Evolutionary conservation across 2,329 filamentous ascomycete genomes (phyloP).

Genomic region (Decorospora gaudefroyi): DNA sequence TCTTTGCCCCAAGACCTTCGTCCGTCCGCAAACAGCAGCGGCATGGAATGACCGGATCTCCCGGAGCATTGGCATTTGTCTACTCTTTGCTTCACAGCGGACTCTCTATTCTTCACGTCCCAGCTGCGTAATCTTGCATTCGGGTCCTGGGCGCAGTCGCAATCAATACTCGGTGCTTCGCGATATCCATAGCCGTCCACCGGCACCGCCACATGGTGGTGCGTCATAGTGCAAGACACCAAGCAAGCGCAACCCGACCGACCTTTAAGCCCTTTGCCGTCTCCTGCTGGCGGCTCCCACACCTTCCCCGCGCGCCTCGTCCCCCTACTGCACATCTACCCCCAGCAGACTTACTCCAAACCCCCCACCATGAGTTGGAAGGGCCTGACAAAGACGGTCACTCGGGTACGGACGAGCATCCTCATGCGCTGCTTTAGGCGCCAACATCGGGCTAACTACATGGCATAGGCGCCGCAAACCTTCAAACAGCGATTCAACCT

Average conservation of each 20-base stretch:
- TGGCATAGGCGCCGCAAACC: conserved; percentile 76
- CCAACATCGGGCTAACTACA: conserved; percentile 29
- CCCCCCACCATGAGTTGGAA: conserved; percentile 82
- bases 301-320: conserved; percentile 7
- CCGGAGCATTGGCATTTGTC: too few relatives aligned
- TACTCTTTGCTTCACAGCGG: too few relatives aligned
- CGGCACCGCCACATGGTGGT: conserved; percentile 32
- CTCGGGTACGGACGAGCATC: conserved; percentile 65
- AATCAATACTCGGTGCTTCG: too few relatives aligned
- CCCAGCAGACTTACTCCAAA: conserved; percentile 5
- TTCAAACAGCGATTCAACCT: conserved; percentile 93
- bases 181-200: too few relatives aligned
- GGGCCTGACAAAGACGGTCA: conserved; percentile 88
- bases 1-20: too few relatives aligned
- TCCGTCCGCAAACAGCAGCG: too few relatives aligned
- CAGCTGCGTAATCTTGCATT: too few relatives aligned
- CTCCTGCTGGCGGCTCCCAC: neutral
- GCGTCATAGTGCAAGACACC: conserved; percentile 30
- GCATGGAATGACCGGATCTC: too few relatives aligned
- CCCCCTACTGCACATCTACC: conserved; percentile 13
- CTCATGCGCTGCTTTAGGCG: conserved; percentile 15
- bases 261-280: neutral
- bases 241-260: neutral
- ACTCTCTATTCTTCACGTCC: too few relatives aligned
- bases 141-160: too few relatives aligned